A percentile compares a stretch with the other conserved stretches of the same genome.
phyloP scores from a whole-genome alignment of 768 basidiomycete genomes.

The Xerocomellus intermedius region DNA sequence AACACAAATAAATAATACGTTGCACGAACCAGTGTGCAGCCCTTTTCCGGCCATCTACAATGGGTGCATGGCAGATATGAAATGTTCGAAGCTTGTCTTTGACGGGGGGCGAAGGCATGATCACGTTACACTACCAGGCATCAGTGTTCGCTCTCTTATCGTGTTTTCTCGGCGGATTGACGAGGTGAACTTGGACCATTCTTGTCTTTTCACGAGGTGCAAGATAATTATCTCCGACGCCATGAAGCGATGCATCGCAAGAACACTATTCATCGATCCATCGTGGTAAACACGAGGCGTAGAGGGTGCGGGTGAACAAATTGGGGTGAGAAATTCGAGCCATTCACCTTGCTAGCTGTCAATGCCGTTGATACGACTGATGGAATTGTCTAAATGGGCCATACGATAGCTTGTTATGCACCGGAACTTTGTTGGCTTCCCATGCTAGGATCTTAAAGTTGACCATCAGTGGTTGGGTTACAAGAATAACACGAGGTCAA shows the following conservation, averaged over 20 bases:
- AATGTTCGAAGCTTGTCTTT: constrained; percentile 8
- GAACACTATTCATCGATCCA: constrained; percentile 21
- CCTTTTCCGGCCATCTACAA: constrained; percentile 12
- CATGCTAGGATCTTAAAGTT: constrained; percentile 15
- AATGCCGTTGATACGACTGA: constrained; percentile 8
- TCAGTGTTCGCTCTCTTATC: constrained; percentile 1
- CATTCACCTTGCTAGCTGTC: constrained; percentile 12
- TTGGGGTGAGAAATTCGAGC: constrained; percentile 13
- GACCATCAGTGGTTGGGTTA: constrained; percentile 11
- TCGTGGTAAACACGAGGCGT: constrained; percentile 35
- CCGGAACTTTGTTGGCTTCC: constrained; percentile 4
- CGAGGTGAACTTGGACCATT: constrained; percentile 18
- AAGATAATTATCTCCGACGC: constrained; percentile 30
- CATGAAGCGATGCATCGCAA: constrained; percentile 28
- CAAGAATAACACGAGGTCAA: constrained; percentile 23
- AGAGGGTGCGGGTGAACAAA: constrained; percentile 15
- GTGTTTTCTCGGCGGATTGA: constrained; percentile 17
- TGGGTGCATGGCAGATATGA: constrained; percentile 13
- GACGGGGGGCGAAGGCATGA: neutral
- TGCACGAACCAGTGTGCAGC: constrained; percentile 13
- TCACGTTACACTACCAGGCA: neutral
- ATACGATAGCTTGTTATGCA: neutral
- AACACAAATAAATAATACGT: constrained; percentile 23
- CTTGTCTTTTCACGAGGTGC: constrained; percentile 16
- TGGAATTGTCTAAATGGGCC: constrained; percentile 1